Percentiles rank a stretch among this genome's conserved stretches.
These are phyloP conservation scores for Lenwebbia sp. DNA, from an alignment of 345 rosid species.

Conservation along the genomic window DNA sequence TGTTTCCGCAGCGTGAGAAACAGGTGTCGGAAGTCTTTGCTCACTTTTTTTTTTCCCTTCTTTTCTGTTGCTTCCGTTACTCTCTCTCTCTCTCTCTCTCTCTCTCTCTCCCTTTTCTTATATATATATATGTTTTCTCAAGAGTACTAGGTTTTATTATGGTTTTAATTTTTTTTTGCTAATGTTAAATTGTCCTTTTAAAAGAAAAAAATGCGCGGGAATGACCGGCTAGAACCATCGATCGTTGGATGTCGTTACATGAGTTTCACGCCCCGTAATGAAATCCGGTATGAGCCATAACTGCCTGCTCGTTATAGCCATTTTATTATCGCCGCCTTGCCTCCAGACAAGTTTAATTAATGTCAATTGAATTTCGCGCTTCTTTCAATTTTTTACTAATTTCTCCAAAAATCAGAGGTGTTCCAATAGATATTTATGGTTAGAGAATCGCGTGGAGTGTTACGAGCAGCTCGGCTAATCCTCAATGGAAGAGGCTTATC, in stretches of 20 bases:
- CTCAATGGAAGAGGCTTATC: not conserved
- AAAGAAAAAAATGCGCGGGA: not conserved
- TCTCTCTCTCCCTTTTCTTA: accelerated
- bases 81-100: not conserved
- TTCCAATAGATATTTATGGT: not conserved
- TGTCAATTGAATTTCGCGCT: not conserved
- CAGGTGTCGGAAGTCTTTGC: not conserved
- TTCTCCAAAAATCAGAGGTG: not conserved
- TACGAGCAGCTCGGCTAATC: not conserved
- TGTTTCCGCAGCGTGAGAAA: not conserved
- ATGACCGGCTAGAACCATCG: accelerated
- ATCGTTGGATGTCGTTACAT: accelerated
- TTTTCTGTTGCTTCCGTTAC: not conserved
- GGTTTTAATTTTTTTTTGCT: not conserved
- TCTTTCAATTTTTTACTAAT: not conserved
- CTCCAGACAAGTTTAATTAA: no score
- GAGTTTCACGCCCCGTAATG: accelerated
- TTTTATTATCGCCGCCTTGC: not conserved
- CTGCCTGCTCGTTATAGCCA: no score
- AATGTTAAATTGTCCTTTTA: not conserved
- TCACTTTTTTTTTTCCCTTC: not conserved
- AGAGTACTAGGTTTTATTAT: not conserved
- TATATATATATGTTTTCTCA: not conserved
- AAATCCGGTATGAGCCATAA: accelerated
- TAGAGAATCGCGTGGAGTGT: not conserved